Base-by-base conservation (phyloP, 1,284 basidiomycete species). In the Tilletia horrida region DNA sequence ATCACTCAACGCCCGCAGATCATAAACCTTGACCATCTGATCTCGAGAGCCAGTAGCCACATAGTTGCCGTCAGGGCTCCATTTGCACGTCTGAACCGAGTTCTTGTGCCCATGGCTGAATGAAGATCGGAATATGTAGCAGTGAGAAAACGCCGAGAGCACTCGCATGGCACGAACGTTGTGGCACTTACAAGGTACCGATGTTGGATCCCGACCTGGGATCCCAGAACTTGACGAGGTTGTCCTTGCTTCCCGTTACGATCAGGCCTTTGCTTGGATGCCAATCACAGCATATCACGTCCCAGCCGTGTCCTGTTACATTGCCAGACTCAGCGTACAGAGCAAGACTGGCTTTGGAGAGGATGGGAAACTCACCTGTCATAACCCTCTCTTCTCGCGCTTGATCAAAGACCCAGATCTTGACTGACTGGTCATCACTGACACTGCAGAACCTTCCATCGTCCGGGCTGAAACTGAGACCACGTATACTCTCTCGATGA, bases 171-270 rank as follows among this genome's bases (percentile, higher is more conserved):
- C 35, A 40, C 11, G 35, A 40, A 40, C 35, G 35, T n/a, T 40
- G 35, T 40, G 35, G n/a, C 16, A 67, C 66, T 64, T 50, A 62
- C 55, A 64, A 69, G 4, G 71, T 72, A 8, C 62, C 68, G 18
- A 72, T 55, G 23, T 64, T 62, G 47, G 27, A 47, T 18, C 66
- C 71, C 0, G 71, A 61, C 14, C 78, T 86, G 7, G 95, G 96
- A 83, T 98, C 95, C 95, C 95, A 98, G 83, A 98, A 97, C 80
- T 97, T 98, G 83, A 98, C 93, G 74, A 93, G 87, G 83, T 97
- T 97, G 83, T 98, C 96, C 83, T 97, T 97, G 78, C 91, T 91
- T 29, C 96, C 95, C 0, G 91, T 93, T 1, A 91, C 92, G 21
- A 98, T 86, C 6, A 98, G 85, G 2, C 95, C 94, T 83, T 97